These are phyloP conservation scores for Hypoxylon sp. DNA, from an alignment of 2,329 filamentous ascomycete genomes.

Conservation along the genomic window DNA sequence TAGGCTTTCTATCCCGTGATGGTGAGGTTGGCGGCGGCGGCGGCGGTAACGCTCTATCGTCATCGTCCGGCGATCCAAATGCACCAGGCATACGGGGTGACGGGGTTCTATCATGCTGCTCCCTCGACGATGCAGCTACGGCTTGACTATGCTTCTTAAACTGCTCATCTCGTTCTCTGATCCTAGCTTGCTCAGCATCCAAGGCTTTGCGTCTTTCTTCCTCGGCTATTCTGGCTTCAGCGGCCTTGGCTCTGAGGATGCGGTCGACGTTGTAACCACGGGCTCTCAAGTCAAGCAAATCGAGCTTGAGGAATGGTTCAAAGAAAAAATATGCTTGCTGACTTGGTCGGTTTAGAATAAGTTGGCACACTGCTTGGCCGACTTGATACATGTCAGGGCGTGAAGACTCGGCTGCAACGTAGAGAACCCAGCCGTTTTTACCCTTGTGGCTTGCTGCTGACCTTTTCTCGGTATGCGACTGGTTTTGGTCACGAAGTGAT, in stretches of 20 bases:
- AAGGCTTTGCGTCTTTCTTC: constrained; percentile 82
- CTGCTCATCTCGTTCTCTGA: constrained; percentile 69
- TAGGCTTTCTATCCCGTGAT: constrained; percentile 62
- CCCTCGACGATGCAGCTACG: constrained; percentile 56
- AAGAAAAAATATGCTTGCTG: constrained; percentile 92
- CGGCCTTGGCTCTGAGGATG: constrained; percentile 88
- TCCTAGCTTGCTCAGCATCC: constrained; percentile 78
- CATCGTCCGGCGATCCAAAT: constrained; percentile 63
- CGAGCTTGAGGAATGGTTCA: constrained; percentile 89
- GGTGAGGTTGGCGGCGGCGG: constrained; percentile 54
- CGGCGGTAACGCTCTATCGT: constrained; percentile 22
- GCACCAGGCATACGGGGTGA: constrained; percentile 78
- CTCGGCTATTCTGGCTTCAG: constrained; percentile 89
- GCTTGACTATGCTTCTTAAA: constrained; percentile 64
- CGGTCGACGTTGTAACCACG: constrained; percentile 98
- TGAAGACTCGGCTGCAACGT: constrained; percentile 74
- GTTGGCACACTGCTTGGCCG: constrained; percentile 85
- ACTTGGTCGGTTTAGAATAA: constrained; percentile 85
- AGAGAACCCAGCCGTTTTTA: constrained; percentile 75
- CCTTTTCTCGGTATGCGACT: constrained; percentile 80
- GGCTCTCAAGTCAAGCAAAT: constrained; percentile 83
- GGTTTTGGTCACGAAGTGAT: constrained; percentile 78
- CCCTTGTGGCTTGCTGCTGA: constrained; percentile 76
- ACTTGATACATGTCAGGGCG: constrained; percentile 91
- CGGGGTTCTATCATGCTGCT: constrained; percentile 59